Evolutionary conservation across 805 yeast genomes (phyloP), one percentile per base, ranked within the genome.

Genomic region (Candida glaebosa): DNA sequence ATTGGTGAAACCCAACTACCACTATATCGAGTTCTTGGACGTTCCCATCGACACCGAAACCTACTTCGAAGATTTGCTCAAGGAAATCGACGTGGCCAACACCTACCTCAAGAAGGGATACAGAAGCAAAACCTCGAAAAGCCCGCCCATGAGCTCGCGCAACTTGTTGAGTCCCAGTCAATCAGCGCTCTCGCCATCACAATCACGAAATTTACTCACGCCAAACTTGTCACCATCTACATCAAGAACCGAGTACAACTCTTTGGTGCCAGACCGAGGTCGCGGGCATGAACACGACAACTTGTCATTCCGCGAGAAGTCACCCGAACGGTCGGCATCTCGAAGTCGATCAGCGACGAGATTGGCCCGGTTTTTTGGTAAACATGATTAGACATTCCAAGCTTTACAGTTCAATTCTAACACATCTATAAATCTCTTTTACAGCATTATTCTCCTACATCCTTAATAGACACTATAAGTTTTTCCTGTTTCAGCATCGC

Each of bases 1-100:
- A 32, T 55, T 68, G 10, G 73, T 69, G 3, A 69, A 69, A 46
- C 72, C 75, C 1, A 52, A 53, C 19, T 66, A 67, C 46, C 53
- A 57, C 32, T 57, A 60, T 41, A 48, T 50, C n/a, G 69, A 62
- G 41, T 46, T 42, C 25, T 56, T 69, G 37, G 48, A 50, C 1
- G 44, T 43, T 7, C 69, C 71, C 3, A 53, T 69, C n/a, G 62
- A 60, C 19, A 48, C 58, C 6, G 61, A 57, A 34, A 38, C 47
- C n/a, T 69, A 68, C 48, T 69, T 69, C 45, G 57, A 56, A 40
- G 55, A 63, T 43, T 63, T 64, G 65, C 46, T 68, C 5, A 55
- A 53, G 30, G 43, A 49, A 18, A 54, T 62, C 18, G 69, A 63
- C 38, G 45, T 50, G 6, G 31, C 47, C 3, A 47, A 46, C 3